Conservation (phyloP, 352 stramenopile genomes). For the Phytopythium helicoides region DNA sequence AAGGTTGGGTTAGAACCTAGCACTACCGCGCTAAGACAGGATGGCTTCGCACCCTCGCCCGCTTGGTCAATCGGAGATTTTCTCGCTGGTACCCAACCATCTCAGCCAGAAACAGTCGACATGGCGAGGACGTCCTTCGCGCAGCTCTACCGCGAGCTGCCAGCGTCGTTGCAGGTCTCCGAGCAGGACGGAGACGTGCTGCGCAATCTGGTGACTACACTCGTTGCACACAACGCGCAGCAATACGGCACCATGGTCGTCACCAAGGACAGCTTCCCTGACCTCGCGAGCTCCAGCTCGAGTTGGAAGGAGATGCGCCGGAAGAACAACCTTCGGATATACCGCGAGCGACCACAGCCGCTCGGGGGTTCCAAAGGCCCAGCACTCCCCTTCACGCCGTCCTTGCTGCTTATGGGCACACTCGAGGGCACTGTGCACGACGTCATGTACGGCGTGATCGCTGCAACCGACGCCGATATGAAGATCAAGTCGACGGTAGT, state of each 20-base stretch:
- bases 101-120: too few relatives aligned
- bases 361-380: slow-evolving; percentile 1
- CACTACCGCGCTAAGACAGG: too few relatives aligned
- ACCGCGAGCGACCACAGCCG: slow-evolving; percentile 16
- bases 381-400: slow-evolving; percentile 16
- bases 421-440: slow-evolving; percentile 29
- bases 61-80: not conserved
- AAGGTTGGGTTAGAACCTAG: too few relatives aligned
- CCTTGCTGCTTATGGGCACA: slow-evolving; percentile 25
- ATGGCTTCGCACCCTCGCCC: too few relatives aligned
- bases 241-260: slow-evolving; percentile 25
- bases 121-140: not conserved
- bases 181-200: slow-evolving; percentile 20
- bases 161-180: slow-evolving; percentile 17
- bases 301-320: slow-evolving; percentile 22
- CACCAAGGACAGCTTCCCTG: slow-evolving; percentile 24
- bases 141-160: slow-evolving; percentile 9
- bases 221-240: slow-evolving; percentile 29
- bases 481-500: slow-evolving; percentile 31
- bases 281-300: slow-evolving; percentile 6
- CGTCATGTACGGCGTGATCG: slow-evolving; percentile 30
- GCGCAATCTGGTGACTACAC: slow-evolving; percentile 18
- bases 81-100: too few relatives aligned
- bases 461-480: slow-evolving; percentile 24
- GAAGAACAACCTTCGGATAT: slow-evolving; percentile 24